phyloP scores from a whole-genome alignment of 805 yeast species.

The Candida pseudofarinosa region DNA sequence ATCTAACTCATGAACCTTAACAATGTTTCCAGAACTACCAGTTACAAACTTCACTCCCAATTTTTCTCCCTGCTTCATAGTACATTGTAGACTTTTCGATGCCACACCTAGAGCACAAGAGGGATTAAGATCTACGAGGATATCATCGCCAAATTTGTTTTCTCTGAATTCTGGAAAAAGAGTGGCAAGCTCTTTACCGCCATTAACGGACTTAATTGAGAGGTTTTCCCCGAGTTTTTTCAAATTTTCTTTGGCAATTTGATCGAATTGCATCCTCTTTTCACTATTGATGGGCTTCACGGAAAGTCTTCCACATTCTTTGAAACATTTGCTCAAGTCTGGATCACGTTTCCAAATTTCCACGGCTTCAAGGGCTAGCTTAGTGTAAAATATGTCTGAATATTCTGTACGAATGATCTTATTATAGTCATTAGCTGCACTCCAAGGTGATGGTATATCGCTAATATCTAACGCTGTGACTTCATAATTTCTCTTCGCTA shows the following conservation, averaged over 20 bases:
- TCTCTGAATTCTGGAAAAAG: conserved; percentile 14
- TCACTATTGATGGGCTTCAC: conserved; percentile 8
- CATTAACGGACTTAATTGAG: conserved; percentile 21
- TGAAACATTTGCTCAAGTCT: conserved; percentile 18
- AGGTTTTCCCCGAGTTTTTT: conserved; percentile 16
- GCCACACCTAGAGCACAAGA: conserved; percentile 43
- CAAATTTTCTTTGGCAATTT: conserved; percentile 31
- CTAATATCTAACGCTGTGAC: conserved; percentile 21
- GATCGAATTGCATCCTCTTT: conserved; percentile 37
- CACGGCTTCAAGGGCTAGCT: conserved; percentile 43
- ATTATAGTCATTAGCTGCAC: conserved; percentile 48
- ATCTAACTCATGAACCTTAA: neutral
- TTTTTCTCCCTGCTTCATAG: conserved; percentile 16
- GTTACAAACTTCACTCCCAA: neutral
- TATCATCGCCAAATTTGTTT: conserved; percentile 8
- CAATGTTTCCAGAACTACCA: neutral
- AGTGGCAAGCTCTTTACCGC: conserved; percentile 25
- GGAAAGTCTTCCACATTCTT: conserved; percentile 10
- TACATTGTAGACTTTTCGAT: conserved; percentile 27
- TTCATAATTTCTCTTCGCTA: conserved; percentile 8
- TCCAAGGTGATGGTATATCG: conserved; percentile 40
- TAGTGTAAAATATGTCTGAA: conserved; percentile 36
- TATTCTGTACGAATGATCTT: conserved; percentile 49
- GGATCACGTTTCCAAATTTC: conserved; percentile 35
- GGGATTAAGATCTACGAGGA: conserved; percentile 26